These are phyloP conservation scores for Ilyonectria destructans DNA, from an alignment of 2,329 filamentous ascomycete species.

Conservation along the genomic window DNA sequence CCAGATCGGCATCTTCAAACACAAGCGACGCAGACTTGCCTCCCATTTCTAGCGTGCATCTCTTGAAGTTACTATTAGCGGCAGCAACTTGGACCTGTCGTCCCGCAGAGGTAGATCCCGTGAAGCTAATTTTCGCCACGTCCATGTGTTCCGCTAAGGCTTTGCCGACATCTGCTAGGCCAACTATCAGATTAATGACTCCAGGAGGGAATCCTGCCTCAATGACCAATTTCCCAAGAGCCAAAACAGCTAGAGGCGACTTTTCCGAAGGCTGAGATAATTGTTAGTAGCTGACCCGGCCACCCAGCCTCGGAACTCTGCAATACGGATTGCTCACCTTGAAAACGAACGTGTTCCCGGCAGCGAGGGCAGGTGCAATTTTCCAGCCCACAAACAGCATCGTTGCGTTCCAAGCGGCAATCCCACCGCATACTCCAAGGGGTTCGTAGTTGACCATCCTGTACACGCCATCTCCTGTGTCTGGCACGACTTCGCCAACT, in stretches of 20 bases:
- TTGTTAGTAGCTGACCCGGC: too few relatives aligned
- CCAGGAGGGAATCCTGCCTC: neutral
- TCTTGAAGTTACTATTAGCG: neutral
- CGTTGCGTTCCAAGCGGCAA: conserved; percentile 1
- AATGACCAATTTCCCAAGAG: neutral
- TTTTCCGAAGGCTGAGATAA: too few relatives aligned
- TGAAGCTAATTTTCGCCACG: neutral
- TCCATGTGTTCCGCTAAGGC: neutral
- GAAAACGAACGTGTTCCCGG: neutral
- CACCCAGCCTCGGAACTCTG: too few relatives aligned
- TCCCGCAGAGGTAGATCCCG: neutral
- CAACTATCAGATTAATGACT: neutral
- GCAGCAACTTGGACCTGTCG: neutral
- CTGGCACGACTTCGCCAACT: neutral
- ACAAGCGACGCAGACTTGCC: neutral
- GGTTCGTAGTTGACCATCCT: neutral
- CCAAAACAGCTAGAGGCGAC: neutral
- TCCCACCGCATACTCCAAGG: neutral
- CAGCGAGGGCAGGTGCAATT: neutral
- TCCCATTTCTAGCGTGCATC: neutral
- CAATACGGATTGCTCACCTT: too few relatives aligned
- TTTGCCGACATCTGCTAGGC: neutral
- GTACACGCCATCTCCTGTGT: neutral
- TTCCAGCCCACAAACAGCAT: neutral
- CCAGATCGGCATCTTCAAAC: neutral